Conservation (phyloP, 1,284 basidiomycete species). For the Anthracocystis walkeri region DNA sequence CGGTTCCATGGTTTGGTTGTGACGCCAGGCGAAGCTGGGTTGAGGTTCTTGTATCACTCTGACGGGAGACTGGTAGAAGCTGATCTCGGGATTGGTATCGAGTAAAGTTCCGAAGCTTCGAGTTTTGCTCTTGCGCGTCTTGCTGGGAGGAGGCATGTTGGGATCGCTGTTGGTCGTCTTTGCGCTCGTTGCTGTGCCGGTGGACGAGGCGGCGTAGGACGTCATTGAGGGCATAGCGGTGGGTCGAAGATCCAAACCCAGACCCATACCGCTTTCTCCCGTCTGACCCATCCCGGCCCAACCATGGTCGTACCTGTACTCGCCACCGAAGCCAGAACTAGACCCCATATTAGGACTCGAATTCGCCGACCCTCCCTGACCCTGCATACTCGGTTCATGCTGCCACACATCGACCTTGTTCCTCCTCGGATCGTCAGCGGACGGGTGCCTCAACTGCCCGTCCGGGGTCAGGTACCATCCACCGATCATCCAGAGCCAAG, state of each 20-base stretch:
- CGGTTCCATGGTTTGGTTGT: constrained; percentile 17
- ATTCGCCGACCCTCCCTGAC: constrained; percentile 8
- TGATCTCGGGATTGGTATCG: constrained; percentile 43
- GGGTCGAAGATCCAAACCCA: constrained; percentile 10
- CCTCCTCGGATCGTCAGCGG: constrained; percentile 20
- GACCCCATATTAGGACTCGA: constrained; percentile 24
- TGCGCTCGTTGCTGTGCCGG: constrained; percentile 21
- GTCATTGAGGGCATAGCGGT: constrained; percentile 23
- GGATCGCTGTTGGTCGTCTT: constrained; percentile 37
- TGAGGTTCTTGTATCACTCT: constrained; percentile 28
- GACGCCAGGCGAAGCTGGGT: constrained; percentile 13
- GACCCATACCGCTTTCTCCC: constrained; percentile 6
- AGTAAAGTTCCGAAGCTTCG: constrained; percentile 41
- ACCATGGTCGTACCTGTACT: constrained; percentile 8
- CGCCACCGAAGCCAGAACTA: constrained; percentile 8
- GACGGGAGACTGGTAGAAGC: constrained; percentile 54
- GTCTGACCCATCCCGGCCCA: constrained; percentile 11
- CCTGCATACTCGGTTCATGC: constrained; percentile 52
- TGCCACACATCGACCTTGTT: constrained; percentile 48
- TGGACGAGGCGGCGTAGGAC: constrained; percentile 36
- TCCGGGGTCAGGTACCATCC: constrained; percentile 55
- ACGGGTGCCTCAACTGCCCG: constrained; percentile 35
- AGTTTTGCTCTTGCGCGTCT: constrained; percentile 35
- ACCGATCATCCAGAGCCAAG: constrained; percentile 64
- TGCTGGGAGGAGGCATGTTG: constrained; percentile 31